phyloP scores from a whole-genome alignment of 176 grass and related monocot species.

The Stipa capillata region DNA sequence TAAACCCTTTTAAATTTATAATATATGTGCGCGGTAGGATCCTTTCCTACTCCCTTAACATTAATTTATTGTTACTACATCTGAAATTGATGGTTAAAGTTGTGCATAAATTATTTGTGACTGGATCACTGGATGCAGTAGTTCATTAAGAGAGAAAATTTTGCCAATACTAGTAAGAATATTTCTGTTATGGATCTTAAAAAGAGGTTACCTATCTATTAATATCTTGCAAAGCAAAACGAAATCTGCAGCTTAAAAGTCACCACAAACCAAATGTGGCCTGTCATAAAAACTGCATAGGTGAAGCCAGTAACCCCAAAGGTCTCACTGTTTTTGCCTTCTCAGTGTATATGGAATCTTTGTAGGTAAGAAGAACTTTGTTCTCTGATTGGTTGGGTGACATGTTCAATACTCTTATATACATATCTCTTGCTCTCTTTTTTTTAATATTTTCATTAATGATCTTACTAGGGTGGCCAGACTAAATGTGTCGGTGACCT shows the following conservation, averaged over 20 bases:
- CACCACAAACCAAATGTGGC: not conserved
- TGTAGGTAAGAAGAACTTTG: not conserved
- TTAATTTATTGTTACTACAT: not conserved
- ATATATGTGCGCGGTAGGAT: too few species aligned
- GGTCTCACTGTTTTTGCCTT: not conserved
- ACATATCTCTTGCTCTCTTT: not conserved
- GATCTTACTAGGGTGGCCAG: conserved; percentile 12
- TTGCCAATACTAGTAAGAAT: too few species aligned
- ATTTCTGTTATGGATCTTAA: not conserved
- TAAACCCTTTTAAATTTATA: too few species aligned
- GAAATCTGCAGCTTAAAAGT: not conserved
- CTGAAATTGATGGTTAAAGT: not conserved
- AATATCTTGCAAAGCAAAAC: not conserved
- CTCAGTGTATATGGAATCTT: not conserved
- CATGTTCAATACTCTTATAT: not conserved
- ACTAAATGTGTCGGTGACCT: not conserved
- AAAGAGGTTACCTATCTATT: not conserved
- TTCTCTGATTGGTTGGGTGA: not conserved
- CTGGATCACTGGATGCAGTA: not conserved
- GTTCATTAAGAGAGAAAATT: too few species aligned
- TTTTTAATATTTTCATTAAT: not conserved
- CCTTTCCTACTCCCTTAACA: too few species aligned
- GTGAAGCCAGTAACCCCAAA: not conserved
- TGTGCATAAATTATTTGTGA: too few species aligned
- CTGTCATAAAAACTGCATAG: not conserved